phyloP scores from a whole-genome alignment of 2,329 filamentous ascomycete species.

The Colletotrichum sansevieriae region DNA sequence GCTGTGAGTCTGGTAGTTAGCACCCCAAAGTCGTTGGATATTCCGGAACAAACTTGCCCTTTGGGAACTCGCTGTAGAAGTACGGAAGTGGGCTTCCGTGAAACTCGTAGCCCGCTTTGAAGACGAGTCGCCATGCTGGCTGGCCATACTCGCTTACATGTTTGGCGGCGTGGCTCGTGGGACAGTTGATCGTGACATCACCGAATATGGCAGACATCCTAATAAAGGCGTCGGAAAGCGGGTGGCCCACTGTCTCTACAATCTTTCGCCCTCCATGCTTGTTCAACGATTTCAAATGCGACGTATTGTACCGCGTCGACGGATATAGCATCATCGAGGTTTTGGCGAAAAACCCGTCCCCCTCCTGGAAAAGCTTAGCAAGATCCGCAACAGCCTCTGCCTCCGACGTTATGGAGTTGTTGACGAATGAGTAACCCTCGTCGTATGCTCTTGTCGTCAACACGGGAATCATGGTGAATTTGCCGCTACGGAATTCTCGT shows the following conservation, averaged over 20 bases:
- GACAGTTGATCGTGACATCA: not conserved
- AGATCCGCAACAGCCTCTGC: not conserved
- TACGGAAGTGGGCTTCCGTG: not conserved
- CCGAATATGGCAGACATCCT: not conserved
- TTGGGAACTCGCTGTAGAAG: not conserved
- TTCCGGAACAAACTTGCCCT: not conserved
- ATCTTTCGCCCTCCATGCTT: not conserved
- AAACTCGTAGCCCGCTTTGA: constrained; percentile 2
- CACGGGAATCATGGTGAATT: not conserved
- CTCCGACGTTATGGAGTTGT: not conserved
- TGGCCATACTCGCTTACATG: not conserved
- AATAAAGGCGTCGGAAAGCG: not conserved
- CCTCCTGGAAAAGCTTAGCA: not conserved
- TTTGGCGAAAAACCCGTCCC: constrained; percentile 7
- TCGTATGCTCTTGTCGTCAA: not conserved
- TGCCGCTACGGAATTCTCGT: not conserved
- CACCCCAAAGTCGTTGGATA: not conserved
- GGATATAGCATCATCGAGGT: constrained; percentile 6
- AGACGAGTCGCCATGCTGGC: not conserved
- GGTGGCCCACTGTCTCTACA: not conserved
- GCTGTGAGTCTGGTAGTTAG: not conserved
- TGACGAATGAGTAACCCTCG: not conserved
- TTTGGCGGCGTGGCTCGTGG: constrained; percentile 3
- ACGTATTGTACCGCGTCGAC: not conserved
- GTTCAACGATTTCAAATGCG: constrained; percentile 2